Percentiles rank a stretch among this genome's conserved stretches.
Conservation (phyloP, 2,329 filamentous ascomycete genomes). For the Cladosporium sp. region DNA sequence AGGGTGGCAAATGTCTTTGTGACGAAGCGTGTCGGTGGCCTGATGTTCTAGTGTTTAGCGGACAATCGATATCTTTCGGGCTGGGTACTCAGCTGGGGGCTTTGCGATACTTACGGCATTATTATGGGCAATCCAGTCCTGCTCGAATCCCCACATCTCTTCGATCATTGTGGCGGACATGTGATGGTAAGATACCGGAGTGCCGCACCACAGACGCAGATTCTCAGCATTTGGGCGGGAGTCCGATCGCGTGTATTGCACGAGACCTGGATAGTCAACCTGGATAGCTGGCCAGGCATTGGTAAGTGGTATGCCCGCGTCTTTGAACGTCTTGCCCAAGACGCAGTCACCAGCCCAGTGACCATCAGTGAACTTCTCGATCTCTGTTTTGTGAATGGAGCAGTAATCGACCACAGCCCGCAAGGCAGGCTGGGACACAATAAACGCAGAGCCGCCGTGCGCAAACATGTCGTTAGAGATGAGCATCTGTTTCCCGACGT, state of each 20-base stretch:
- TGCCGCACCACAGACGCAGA: conserved; percentile 16
- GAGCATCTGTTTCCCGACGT: conserved; percentile 49
- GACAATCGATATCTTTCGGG: too few species aligned
- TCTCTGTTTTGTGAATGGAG: conserved; percentile 33
- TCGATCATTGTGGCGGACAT: conserved; percentile 13
- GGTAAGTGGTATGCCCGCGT: conserved; percentile 13
- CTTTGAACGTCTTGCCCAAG: conserved; percentile 14
- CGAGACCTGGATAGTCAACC: conserved; percentile 7
- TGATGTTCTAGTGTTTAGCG: background rate
- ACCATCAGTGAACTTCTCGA: conserved; percentile 21
- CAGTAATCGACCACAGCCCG: conserved; percentile 39
- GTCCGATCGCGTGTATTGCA: background rate
- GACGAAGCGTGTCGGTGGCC: background rate
- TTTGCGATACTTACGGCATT: background rate
- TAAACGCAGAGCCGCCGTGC: conserved; percentile 49
- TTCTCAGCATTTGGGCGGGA: conserved; percentile 16
- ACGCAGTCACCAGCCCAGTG: conserved; percentile 22
- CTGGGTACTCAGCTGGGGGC: too few species aligned
- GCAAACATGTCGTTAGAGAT: conserved; percentile 47
- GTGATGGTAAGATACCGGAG: conserved; percentile 18
- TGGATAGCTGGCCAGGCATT: conserved; percentile 18
- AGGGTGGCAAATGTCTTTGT: background rate
- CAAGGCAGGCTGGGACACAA: conserved; percentile 47
- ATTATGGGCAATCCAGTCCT: conserved; percentile 9
- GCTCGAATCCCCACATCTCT: conserved; percentile 17